phyloP scores from a whole-genome alignment of 768 basidiomycete species.

The Suillus bovinus region DNA sequence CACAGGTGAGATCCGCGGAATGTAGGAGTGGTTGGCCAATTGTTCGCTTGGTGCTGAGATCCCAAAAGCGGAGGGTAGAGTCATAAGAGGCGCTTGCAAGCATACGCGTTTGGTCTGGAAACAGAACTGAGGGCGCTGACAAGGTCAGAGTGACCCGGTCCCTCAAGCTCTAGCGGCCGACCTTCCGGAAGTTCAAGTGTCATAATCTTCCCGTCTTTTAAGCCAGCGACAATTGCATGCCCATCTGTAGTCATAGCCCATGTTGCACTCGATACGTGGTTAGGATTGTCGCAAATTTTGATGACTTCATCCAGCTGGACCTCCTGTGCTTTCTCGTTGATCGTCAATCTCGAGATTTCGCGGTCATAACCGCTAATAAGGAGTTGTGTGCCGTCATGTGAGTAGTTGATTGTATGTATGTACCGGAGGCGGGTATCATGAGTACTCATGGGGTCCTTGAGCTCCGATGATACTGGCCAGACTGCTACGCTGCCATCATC shows the following conservation, averaged over 20 bases:
- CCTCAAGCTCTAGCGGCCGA: neutral
- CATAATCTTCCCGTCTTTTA: neutral
- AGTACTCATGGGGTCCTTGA: neutral
- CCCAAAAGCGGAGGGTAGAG: conserved; percentile 11
- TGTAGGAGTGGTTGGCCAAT: conserved; percentile 12
- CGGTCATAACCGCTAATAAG: conserved; percentile 1
- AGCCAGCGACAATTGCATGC: neutral
- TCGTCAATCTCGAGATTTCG: neutral
- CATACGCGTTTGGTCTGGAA: conserved; percentile 14
- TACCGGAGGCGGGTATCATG: neutral
- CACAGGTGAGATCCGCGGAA: neutral
- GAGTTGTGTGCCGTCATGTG: neutral
- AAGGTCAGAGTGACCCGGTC: neutral
- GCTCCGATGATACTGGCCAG: neutral
- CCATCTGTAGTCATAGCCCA: neutral
- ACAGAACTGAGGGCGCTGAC: neutral
- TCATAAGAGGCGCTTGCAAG: conserved; percentile 19
- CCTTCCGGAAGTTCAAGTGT: neutral
- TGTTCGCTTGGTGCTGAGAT: conserved; percentile 3
- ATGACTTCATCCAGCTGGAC: neutral
- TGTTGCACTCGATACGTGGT: neutral
- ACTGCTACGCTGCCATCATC: neutral
- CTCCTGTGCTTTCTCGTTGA: neutral
- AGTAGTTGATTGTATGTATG: neutral
- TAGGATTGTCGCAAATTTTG: neutral